Conservation (phyloP, 208 protist genomes). For the Leptomonas seymouri region DNA sequence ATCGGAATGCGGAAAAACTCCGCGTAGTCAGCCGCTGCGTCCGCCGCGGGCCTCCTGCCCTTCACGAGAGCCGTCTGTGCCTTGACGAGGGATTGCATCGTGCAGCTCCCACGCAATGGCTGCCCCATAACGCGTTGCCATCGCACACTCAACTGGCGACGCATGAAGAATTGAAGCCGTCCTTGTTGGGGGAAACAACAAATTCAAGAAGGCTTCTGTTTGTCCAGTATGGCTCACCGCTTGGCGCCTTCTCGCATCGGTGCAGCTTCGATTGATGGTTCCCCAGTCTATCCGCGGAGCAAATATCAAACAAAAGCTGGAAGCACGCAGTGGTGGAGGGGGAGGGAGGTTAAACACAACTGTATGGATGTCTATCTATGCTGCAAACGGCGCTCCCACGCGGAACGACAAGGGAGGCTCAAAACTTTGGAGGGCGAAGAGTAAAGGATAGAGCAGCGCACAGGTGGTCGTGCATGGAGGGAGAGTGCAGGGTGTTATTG, state of each 20-base stretch:
- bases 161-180: slow-evolving; percentile 3
- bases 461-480: too few relatives aligned
- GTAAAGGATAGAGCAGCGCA: too few relatives aligned
- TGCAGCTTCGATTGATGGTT: too few relatives aligned
- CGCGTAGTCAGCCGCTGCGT: slow-evolving; percentile 46
- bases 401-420: background rate
- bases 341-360: background rate
- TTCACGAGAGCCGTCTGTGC: slow-evolving; percentile 52
- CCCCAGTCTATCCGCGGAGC: too few relatives aligned
- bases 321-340: background rate
- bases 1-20: slow-evolving; percentile 55
- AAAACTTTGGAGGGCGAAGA: too few relatives aligned
- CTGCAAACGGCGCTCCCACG: background rate
- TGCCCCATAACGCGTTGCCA: slow-evolving; percentile 11
- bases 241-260: background rate
- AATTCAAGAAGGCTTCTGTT: background rate
- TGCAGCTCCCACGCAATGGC: slow-evolving; percentile 24
- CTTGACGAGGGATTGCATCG: slow-evolving; percentile 39
- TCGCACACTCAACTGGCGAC: slow-evolving; percentile 8
- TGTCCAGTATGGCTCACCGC: background rate
- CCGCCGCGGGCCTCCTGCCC: slow-evolving; percentile 18
- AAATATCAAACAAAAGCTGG: background rate
- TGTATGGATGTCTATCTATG: slow-evolving; percentile 6
- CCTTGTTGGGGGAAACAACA: background rate
- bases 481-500: too few relatives aligned